Percentiles rank a stretch among this genome's conserved stretches.
Evolutionary conservation across 805 yeast genomes (phyloP).

Genomic region (Yamadazyma nakazawae): DNA sequence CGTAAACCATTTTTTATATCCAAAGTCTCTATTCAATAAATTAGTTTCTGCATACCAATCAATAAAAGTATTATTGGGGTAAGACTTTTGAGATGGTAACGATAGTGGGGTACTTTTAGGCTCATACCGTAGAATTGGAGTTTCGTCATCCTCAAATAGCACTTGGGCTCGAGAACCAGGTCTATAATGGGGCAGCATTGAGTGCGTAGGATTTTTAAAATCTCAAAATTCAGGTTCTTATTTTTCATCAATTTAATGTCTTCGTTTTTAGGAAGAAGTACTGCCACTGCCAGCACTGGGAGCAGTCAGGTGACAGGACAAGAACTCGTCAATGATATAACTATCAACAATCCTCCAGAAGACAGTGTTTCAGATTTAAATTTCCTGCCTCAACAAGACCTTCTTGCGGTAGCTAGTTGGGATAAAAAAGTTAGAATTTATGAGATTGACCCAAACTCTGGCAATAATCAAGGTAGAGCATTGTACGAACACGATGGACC

Average conservation of each 20-base stretch:
- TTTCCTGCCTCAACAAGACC: constrained; percentile 84
- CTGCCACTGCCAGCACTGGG: constrained; percentile 11
- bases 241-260: constrained; percentile 3
- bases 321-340: constrained; percentile 67
- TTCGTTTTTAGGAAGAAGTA: constrained; percentile 34
- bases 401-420: constrained; percentile 85
- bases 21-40: constrained; percentile 12
- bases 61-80: constrained; percentile 42
- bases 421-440: constrained; percentile 91
- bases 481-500: constrained; percentile 88
- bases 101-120: not conserved
- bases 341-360: constrained; percentile 79
- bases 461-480: constrained; percentile 84
- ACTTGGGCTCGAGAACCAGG: not conserved
- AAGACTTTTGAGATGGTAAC: constrained; percentile 12
- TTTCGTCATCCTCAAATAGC: constrained; percentile 5
- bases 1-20: constrained; percentile 45
- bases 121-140: constrained; percentile 8
- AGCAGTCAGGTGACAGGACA: constrained; percentile 34
- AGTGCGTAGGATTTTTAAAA: not conserved
- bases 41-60: constrained; percentile 52
- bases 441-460: constrained; percentile 70
- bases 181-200: constrained; percentile 6
- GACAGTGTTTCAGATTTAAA: constrained; percentile 82
- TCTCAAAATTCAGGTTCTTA: not conserved